Evolutionary conservation across 2,329 filamentous ascomycete genomes (phyloP), one percentile per base, ranked within the genome.

Genomic region (Fusarium sp.): DNA sequence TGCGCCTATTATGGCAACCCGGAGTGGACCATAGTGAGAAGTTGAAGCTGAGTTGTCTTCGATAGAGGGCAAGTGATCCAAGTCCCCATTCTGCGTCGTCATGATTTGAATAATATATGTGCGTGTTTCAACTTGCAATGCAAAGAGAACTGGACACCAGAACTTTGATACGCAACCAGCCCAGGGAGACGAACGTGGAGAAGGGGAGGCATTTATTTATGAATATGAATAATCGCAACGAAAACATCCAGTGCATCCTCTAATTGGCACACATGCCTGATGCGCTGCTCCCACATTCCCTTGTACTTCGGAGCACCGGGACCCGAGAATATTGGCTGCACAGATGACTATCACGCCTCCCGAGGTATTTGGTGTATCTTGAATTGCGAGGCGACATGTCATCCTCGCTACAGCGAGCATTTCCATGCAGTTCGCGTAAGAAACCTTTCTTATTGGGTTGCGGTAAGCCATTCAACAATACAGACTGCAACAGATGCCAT

Each of bases 1-100:
- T 22, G 76, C 74, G 2, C 74, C 70, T 15, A 75, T 67, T 3
- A 75, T 43, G 33, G 63, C 30, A 56, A 75, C 30, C n/a, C 56
- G 66, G 14, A 75, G 54, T 0, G 72, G 65, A 12, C 45, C 8
- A 30, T 9, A 10, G 45, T 17, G 25, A 52, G 27, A 30, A 52
- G 10, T 6, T 9, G 47, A 32, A 32, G 17, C 27, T 9, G 27
- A 52, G 47, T 8, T n/a, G 6, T 52, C 14, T 20, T 52, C 47
- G 11, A 11, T 7, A 4, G 27, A 32, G 17, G 4, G 27, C 8
- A 30, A 32, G 10, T 25, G 54, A 22, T 37, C 33, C 4, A 17
- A 14, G 22, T 27, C 1, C 11, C 54, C 54, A 25, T 57, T 57
- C 15, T 35, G 32, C 9, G 54, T 57, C 9, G 7, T 8, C 54